Evolutionary conservation across 2,329 filamentous ascomycete genomes (phyloP), one percentile per base, ranked within the genome.

Genomic region (Orbilia quercus): DNA sequence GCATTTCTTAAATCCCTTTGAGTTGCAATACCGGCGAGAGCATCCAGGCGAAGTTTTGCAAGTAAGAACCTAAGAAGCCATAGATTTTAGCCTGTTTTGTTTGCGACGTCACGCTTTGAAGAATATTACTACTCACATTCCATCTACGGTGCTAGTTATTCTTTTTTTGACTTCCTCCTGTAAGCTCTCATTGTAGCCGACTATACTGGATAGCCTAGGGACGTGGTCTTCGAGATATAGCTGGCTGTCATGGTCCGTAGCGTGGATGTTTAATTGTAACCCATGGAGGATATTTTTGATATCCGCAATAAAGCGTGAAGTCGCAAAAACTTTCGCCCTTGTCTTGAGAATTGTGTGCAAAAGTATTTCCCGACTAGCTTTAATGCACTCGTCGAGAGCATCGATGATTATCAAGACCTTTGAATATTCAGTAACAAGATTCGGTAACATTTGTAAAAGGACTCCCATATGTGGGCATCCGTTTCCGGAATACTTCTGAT

Each of bases 291-390:
- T 9, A 1, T 47, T 23, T 5, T 7, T 23, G 11, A 80, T 78
- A 2, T 79, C 76, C 1, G 72, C 75, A 22, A 77, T 76, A 23
- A 74, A 75, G 20, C 81, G 64, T 11, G 59, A 63, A 25, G 59
- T 63, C 1, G 58, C 58, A n/a, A 63, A 54, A 20, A 53, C 34
- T 23, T 63, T 53, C 1, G n/a, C 6, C 45, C 16, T 7, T 14
- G 14, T 20, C 45, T 38, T 70, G n/a, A 64, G 54, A 12, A 64
- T 11, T 11, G 45, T 14, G 9, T 47, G 45, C 12, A 64, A 11
- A 47, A 64, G 47, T n/a, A n/a, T n/a, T n/a, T n/a, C n/a, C 6
- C 20, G 42, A 16, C n/a, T 20, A 2, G 36, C 38, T 42, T 25
- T 22, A 38, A 20, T 42, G n/a, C n/a, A n/a, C 25, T 62, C 58